Evolutionary conservation across 1,139 yeast species (phyloP).

Genomic region (Diutina mesorugosa): DNA sequence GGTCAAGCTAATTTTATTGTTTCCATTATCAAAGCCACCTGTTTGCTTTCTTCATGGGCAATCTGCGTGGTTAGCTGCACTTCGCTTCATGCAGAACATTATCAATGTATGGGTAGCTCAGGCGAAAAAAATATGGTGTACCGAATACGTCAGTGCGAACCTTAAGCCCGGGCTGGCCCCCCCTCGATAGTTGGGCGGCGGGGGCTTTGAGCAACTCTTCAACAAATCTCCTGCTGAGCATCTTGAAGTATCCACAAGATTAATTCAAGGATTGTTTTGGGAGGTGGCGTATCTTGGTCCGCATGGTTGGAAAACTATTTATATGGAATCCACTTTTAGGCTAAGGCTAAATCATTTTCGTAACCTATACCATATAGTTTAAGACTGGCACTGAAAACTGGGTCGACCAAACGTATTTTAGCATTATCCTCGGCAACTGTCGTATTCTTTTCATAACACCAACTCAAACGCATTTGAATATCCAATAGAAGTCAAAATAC

Average conservation of each 20-base stretch:
- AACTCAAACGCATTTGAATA: too few relatives aligned
- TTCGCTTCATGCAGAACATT: background rate
- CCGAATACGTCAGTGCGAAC: background rate
- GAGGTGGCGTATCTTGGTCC: background rate
- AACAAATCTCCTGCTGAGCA: background rate
- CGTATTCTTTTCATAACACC: too few relatives aligned
- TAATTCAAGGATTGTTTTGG: background rate
- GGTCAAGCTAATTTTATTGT: background rate
- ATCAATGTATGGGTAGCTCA: background rate
- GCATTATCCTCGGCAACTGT: too few relatives aligned
- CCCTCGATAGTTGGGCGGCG: background rate
- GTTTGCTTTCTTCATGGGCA: background rate
- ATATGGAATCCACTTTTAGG: background rate
- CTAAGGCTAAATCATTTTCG: too few relatives aligned
- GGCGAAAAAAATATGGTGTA: background rate
- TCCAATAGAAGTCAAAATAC: too few relatives aligned
- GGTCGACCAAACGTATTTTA: too few relatives aligned
- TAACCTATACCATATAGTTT: too few relatives aligned
- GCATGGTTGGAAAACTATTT: background rate
- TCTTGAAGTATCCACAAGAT: background rate
- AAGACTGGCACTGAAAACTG: too few relatives aligned
- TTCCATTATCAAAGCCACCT: background rate
- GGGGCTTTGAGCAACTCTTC: background rate
- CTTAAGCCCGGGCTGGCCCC: background rate
- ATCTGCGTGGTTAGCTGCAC: background rate